Conservation (phyloP, 805 yeast genomes). For the Scheffersomyces lignosus region DNA sequence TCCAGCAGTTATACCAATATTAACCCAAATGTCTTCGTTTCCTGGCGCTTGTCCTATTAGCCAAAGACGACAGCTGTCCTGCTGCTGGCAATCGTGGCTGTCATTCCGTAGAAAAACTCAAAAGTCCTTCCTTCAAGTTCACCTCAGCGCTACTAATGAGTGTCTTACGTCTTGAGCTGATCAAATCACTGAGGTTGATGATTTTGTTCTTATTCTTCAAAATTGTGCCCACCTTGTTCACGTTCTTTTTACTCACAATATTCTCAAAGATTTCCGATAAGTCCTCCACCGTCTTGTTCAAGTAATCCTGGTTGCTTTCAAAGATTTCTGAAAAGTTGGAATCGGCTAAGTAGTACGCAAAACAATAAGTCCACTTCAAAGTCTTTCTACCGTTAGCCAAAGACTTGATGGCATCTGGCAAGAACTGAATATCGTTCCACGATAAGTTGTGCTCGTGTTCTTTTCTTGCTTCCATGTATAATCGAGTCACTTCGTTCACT, state of each 20-base stretch:
- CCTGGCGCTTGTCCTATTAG: too few species aligned
- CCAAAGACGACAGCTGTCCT: too few species aligned
- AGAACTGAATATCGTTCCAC: constrained; percentile 87
- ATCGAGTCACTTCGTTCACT: constrained; percentile 62
- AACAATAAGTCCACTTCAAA: constrained; percentile 88
- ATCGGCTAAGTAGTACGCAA: constrained; percentile 63
- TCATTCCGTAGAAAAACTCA: too few species aligned
- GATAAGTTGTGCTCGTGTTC: constrained; percentile 37
- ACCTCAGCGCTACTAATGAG: constrained; percentile 45
- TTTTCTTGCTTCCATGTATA: constrained; percentile 60
- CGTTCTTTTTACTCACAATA: constrained; percentile 28
- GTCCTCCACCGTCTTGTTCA: constrained; percentile 67
- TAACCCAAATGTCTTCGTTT: too few species aligned
- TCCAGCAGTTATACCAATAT: too few species aligned
- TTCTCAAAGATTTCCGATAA: constrained; percentile 60
- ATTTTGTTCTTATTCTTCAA: constrained; percentile 38
- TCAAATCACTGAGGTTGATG: constrained; percentile 44
- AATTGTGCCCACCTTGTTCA: constrained; percentile 19
- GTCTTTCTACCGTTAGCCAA: constrained; percentile 70
- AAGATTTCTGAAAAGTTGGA: constrained; percentile 60
- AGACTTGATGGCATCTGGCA: constrained; percentile 67
- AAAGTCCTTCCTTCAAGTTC: constrained; percentile 41
- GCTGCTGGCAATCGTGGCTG: too few species aligned
- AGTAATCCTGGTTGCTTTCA: constrained; percentile 67
- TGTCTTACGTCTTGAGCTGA: constrained; percentile 38